These are phyloP conservation scores for Ophiostoma ulmi DNA, from an alignment of 2,329 filamentous ascomycete genomes.

Conservation along the genomic window DNA sequence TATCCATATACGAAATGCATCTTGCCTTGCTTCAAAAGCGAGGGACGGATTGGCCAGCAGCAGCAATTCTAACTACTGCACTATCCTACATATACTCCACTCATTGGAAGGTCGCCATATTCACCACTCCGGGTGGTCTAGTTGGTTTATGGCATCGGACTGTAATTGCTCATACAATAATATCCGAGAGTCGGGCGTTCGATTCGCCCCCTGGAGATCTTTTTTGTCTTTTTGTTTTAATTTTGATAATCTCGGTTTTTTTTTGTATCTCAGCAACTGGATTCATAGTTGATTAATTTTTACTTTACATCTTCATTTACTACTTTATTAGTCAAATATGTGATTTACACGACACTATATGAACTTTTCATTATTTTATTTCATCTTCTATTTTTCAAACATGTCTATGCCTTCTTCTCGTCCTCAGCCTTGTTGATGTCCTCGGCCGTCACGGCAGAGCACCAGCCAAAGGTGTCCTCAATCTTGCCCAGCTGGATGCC, in stretches of 20 bases:
- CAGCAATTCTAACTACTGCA: too few species aligned
- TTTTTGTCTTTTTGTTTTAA: conserved; percentile 8
- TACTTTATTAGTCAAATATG: too few species aligned
- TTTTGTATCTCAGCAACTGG: neutral
- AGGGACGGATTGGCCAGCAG: too few species aligned
- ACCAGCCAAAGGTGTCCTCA: conserved; percentile 73
- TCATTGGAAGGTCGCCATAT: neutral
- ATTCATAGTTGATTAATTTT: neutral
- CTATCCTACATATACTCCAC: neutral
- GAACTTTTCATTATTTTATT: conserved; percentile 6
- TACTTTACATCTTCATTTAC: neutral
- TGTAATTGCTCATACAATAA: conserved; percentile 24
- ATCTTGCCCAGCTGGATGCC: conserved; percentile 79
- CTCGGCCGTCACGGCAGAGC: conserved; percentile 42
- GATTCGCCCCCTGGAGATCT: conserved; percentile 26
- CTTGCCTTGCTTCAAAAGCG: neutral
- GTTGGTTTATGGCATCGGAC: conserved; percentile 27
- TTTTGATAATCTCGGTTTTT: neutral
- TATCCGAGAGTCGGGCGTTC: conserved; percentile 27
- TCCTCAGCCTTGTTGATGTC: conserved; percentile 39
- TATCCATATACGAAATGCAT: neutral
- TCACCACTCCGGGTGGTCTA: conserved; percentile 26
- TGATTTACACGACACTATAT: too few species aligned
- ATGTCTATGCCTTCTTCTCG: conserved; percentile 14
- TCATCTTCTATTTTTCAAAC: neutral